Conservation (phyloP, 805 yeast genomes). For the Danielia oregonensis region DNA sequence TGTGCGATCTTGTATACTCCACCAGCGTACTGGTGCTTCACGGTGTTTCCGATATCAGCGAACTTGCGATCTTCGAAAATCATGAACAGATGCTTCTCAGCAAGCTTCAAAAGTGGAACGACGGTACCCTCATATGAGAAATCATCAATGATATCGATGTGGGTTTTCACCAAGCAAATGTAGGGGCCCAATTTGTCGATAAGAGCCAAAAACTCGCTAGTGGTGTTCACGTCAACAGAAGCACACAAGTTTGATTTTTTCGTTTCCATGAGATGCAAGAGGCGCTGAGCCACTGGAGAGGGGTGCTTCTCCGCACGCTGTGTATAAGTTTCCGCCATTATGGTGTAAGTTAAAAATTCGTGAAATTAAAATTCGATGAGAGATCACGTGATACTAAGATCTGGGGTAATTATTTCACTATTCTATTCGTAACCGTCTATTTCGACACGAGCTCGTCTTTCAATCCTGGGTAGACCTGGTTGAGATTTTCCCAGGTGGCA, state of each 20-base stretch:
- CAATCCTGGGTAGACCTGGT: conserved; percentile 26
- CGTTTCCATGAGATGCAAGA: conserved; percentile 67
- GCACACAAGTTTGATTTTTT: conserved; percentile 92
- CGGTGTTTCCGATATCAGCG: conserved; percentile 98
- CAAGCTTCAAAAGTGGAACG: conserved; percentile 63
- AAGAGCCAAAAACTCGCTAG: conserved; percentile 66
- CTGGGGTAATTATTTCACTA: too few species aligned
- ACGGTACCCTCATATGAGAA: conserved; percentile 79
- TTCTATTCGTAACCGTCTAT: background rate
- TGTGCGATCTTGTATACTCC: conserved; percentile 85
- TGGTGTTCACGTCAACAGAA: conserved; percentile 83
- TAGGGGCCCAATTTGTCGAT: conserved; percentile 85
- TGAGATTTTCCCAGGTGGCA: conserved; percentile 30
- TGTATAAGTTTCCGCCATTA: conserved; percentile 43
- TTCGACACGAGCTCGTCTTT: conserved; percentile 5
- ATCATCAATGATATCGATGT: conserved; percentile 88
- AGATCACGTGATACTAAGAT: too few species aligned
- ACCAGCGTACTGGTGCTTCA: conserved; percentile 86
- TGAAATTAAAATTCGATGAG: too few species aligned
- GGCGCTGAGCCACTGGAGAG: conserved; percentile 75
- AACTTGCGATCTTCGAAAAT: conserved; percentile 97
- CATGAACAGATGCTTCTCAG: conserved; percentile 81
- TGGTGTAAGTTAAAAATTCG: background rate
- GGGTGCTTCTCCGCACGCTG: conserved; percentile 68
- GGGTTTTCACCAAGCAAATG: conserved; percentile 90